A percentile compares a stretch with the other conserved stretches of the same genome.
phyloP scores from a whole-genome alignment of 2,329 filamentous ascomycete genomes.

The Coccinonectria pachysandricola region DNA sequence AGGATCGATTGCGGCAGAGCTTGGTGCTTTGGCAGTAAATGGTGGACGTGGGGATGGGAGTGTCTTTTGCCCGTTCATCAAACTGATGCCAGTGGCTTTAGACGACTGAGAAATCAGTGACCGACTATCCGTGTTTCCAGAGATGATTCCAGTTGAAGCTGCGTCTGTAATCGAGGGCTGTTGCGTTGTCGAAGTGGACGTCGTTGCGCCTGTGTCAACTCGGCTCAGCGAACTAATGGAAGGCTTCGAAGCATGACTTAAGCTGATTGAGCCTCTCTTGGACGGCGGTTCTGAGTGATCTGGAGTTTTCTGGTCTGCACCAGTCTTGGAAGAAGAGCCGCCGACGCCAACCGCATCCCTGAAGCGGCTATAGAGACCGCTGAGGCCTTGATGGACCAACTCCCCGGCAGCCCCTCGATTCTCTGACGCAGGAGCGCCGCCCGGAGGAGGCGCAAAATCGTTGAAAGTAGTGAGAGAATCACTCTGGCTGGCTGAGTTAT shows the following conservation, averaged over 20 bases:
- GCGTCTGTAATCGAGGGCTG: conserved; percentile 23
- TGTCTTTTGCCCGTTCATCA: conserved; percentile 35
- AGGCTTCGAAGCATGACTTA: conserved; percentile 30
- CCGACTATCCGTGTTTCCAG: conserved; percentile 28
- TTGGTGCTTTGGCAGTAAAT: conserved; percentile 32
- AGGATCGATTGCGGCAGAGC: conserved; percentile 30
- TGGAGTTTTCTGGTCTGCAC: conserved; percentile 21
- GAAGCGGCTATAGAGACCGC: conserved; percentile 78
- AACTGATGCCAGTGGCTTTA: conserved; percentile 39
- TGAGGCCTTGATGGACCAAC: conserved; percentile 73
- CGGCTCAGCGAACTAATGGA: conserved; percentile 32
- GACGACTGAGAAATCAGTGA: conserved; percentile 32
- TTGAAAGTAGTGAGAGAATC: conserved; percentile 86
- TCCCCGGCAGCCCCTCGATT: conserved; percentile 62
- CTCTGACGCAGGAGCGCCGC: conserved; percentile 48
- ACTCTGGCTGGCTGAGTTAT: conserved; percentile 77
- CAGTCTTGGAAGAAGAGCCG: conserved; percentile 32
- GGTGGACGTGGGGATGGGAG: conserved; percentile 28
- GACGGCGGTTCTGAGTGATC: conserved; percentile 26
- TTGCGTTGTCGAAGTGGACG: conserved; percentile 22
- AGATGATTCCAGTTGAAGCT: conserved; percentile 26
- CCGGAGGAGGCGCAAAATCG: conserved; percentile 69
- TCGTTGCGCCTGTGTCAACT: conserved; percentile 27
- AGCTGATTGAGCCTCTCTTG: conserved; percentile 31
- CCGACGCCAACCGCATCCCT: conserved; percentile 69